Evolutionary conservation across 83 land plant species (phyloP), one percentile per base, ranked within the genome.

Genomic region (Diphasiastrum complanatum): DNA sequence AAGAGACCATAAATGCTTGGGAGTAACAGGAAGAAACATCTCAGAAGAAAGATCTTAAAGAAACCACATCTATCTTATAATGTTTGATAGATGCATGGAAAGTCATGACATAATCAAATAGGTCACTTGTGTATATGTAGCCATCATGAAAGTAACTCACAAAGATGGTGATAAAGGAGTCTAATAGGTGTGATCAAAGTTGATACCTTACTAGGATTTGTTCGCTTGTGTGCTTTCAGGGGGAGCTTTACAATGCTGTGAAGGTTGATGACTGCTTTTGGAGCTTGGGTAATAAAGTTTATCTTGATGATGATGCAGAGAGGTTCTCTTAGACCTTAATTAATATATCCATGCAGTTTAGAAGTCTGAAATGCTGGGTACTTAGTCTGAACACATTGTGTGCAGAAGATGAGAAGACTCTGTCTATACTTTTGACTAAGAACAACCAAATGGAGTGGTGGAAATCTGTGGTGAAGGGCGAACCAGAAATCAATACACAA

Each of bases 361-460:
- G 12, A n/a, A n/a, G n/a, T n/a, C n/a, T n/a, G n/a, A 38, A 38
- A 38, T 8, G 43, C 8, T 38, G 14, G 43, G 14, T 8, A 8
- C 14, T 14, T 38, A 8, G 14, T 38, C 14, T 38, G 43, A 8
- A 38, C 14, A 14, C 8, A 8, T 8, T 38, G 14, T 57, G 18
- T 69, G 61, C 82, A 83, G 97, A 87, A 83, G 91, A 91, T 76
- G 72, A 70, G 47, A 80, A 73, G 22, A 38, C 53, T 0, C 68
- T 91, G 33, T 86, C 97, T 33, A 65, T 91, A 8, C 71, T 87
- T n/a, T 45, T 91, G 56, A 87, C 95, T 36, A 91, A 91, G 70
- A 71, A 73, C 8, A 73, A 91, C 47, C 80, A 84, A 55, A 87
- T 91, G 95, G 95, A 91, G 58, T 91, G 95, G 95, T 91, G 97